Evolutionary conservation across 495 filamentous ascomycete genomes (phyloP), one percentile per base, ranked within the genome.

Genomic region (Penicillium chermesinum): DNA sequence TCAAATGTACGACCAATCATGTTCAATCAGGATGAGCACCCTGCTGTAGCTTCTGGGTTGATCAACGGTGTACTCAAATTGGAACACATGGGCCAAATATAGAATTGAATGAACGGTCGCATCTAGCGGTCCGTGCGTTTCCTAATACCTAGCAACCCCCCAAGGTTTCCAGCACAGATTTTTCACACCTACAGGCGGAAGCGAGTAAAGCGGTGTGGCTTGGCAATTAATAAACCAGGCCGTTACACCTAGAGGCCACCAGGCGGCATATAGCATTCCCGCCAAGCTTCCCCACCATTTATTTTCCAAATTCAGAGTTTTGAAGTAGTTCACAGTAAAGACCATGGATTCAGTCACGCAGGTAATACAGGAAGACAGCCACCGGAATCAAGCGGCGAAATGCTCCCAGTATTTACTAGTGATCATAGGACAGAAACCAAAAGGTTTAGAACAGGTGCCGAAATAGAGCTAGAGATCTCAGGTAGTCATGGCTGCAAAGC

Each of bases 401-500:
- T n/a, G n/a, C n/a, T n/a, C n/a, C n/a, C n/a, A n/a, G n/a, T n/a
- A n/a, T n/a, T 20, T 30, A 10, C 25, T 30, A 4, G 25, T 30
- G 17, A 40, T 40, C 12, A 3, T 40, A 40, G 17, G 25, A 30
- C 25, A 30, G 25, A 30, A 30, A 40, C 19, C 22, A 33, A 48
- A 34, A 15, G 20, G 41, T 49, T 33, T 48, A 41, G 19, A 34
- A 32, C 22, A 41, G 22, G 37, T 21, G 39, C 22, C 13, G 37
- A 48, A 41, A 10, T 34, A 19, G 32, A 34, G 4, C 35, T 14
- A 34, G 21, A 34, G 37, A 48, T 37, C 45, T 41, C 22, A 41
- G 37, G 37, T 22, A 41, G 37, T 16, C 5, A 41, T 48, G 22
- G 45, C 37, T 48, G 15, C 37, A 34, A 41, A 17, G 37, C 45